A percentile compares a stretch with the other conserved stretches of the same genome.
Evolutionary conservation across 805 yeast species (phyloP).

Genomic region (Myxozyma neotropica): DNA sequence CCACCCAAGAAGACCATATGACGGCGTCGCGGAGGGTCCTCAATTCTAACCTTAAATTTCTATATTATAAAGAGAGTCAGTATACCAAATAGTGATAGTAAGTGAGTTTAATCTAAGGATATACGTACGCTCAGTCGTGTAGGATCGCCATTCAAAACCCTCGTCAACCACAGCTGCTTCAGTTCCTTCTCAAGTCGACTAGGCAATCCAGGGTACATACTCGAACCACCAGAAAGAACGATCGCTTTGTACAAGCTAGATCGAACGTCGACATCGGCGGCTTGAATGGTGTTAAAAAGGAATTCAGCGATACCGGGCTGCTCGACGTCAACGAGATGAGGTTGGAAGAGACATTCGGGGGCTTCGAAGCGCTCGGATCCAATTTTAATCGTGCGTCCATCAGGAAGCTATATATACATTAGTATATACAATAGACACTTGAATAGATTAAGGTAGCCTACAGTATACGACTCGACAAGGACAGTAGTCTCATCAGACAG

Average conservation of each 20-base stretch:
- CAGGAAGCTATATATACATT: conserved; percentile 72
- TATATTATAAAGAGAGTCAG: neutral
- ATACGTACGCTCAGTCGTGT: conserved; percentile 55
- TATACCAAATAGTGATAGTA: no score
- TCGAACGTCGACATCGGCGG: conserved; percentile 93
- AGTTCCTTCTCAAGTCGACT: conserved; percentile 92
- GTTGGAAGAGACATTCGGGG: conserved; percentile 96
- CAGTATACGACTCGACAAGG: conserved; percentile 71
- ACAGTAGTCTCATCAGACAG: conserved; percentile 94
- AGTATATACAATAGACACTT: neutral
- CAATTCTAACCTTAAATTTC: conserved; percentile 93
- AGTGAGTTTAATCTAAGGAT: no score
- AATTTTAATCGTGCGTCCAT: conserved; percentile 89
- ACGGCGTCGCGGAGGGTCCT: conserved; percentile 98
- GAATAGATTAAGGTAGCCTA: neutral
- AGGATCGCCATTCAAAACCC: conserved; percentile 85
- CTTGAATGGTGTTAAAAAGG: conserved; percentile 86
- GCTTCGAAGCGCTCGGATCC: conserved; percentile 97
- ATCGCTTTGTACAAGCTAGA: conserved; percentile 86
- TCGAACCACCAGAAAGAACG: conserved; percentile 95
- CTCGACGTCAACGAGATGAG: conserved; percentile 90
- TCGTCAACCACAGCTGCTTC: conserved; percentile 92
- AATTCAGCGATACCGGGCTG: conserved; percentile 96
- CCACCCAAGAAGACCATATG: conserved; percentile 99
- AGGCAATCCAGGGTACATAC: conserved; percentile 98